phyloP scores from a whole-genome alignment of 257 asterid genomes.

The Fraxinus excelsior region DNA sequence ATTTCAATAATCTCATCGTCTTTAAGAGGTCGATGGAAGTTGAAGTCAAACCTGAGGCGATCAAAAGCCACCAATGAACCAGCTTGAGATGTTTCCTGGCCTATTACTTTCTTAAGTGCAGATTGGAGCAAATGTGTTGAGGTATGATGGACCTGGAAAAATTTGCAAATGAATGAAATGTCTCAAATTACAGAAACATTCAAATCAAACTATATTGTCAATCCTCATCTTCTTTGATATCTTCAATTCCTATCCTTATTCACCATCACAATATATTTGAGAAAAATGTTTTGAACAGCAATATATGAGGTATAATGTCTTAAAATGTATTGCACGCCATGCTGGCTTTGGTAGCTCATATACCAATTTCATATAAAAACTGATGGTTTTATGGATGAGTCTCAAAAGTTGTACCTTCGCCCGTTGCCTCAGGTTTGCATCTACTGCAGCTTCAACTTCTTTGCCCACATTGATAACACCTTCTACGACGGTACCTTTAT shows the following conservation, averaged over 20 bases:
- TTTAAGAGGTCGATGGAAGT: constrained; percentile 74
- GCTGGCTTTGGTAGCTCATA: background rate
- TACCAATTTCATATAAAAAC: background rate
- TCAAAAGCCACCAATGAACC: constrained; percentile 94
- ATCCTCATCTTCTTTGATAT: too few species aligned
- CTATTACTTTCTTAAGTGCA: constrained; percentile 86
- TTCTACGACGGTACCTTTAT: constrained; percentile 72
- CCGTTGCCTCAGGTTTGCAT: constrained; percentile 77
- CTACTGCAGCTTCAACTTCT: constrained; percentile 87
- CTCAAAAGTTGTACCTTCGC: constrained; percentile 60
- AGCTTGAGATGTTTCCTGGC: constrained; percentile 93
- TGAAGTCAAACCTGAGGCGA: constrained; percentile 92
- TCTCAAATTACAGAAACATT: background rate
- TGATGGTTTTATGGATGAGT: background rate
- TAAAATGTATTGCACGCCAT: background rate
- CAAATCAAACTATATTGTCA: too few species aligned
- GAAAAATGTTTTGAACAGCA: background rate
- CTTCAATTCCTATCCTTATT: too few species aligned
- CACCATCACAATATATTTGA: background rate
- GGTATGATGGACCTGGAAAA: constrained; percentile 83
- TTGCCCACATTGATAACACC: constrained; percentile 72
- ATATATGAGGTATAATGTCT: background rate
- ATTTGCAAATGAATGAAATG: constrained; percentile 13
- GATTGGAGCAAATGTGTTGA: constrained; percentile 96
- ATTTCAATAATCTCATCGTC: constrained; percentile 74